phyloP scores from a whole-genome alignment of 345 rosid genomes.

The Camelina hispida region DNA sequence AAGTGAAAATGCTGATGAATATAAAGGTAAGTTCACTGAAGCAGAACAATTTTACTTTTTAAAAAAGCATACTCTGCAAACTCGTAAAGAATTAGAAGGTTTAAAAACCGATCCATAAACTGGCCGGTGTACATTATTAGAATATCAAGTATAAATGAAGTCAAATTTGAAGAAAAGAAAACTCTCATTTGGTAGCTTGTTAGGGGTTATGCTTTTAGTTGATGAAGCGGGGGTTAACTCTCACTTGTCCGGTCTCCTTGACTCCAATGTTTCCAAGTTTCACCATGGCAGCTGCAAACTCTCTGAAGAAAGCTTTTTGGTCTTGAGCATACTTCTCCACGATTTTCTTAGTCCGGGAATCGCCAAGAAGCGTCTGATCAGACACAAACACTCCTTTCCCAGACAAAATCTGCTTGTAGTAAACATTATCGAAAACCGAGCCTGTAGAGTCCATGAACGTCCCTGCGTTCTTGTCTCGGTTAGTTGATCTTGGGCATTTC shows the following conservation, averaged over 20 bases:
- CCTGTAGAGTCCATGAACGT: conserved; percentile 67
- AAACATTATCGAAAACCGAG: conserved; percentile 64
- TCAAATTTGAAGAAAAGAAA: conserved; percentile 31
- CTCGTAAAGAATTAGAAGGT: conserved; percentile 3
- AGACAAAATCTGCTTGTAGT: conserved; percentile 61
- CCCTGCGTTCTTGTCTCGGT: conserved; percentile 62
- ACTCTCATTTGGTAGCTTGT: conserved; percentile 23
- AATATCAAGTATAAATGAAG: conserved; percentile 13
- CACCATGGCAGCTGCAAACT: conserved; percentile 72
- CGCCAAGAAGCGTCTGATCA: conserved; percentile 61
- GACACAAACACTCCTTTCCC: conserved; percentile 73
- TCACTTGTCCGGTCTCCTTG: conserved; percentile 66
- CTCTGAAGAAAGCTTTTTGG: conserved; percentile 67
- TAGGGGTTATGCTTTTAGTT: conserved; percentile 45
- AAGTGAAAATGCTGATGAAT: conserved; percentile 5
- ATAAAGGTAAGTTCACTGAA: conserved; percentile 20
- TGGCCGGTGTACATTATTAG: conserved; percentile 33
- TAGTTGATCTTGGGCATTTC: conserved; percentile 53
- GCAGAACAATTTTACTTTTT: conserved; percentile 22
- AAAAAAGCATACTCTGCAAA: conserved; percentile 4
- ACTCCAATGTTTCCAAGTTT: conserved; percentile 76
- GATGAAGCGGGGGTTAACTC: conserved; percentile 54
- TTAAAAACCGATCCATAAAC: conserved; percentile 6
- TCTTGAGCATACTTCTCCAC: conserved; percentile 64
- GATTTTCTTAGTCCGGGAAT: conserved; percentile 62